phyloP scores from a whole-genome alignment of 257 asterid genomes.

The Capsicum baccatum region DNA sequence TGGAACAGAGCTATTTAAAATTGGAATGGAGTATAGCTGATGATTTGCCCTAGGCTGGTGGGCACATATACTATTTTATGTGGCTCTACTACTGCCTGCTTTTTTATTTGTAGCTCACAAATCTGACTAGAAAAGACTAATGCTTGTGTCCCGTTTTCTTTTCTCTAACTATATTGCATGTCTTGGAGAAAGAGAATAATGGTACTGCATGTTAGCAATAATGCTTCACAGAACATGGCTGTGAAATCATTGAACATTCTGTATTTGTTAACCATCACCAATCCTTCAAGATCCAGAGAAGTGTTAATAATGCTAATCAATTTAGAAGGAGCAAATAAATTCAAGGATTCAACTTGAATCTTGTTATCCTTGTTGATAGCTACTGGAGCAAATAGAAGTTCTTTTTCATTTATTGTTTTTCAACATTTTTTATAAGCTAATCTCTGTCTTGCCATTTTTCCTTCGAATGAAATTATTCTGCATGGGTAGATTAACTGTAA shows the following conservation, averaged over 20 bases:
- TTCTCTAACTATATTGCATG: not conserved
- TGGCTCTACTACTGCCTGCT: not conserved
- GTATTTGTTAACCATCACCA: not conserved
- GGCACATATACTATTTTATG: constrained; percentile 2
- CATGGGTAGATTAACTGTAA: not conserved
- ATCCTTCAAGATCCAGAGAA: constrained; percentile 3
- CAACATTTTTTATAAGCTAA: not conserved
- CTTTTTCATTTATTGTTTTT: not conserved
- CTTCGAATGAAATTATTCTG: not conserved
- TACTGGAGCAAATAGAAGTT: not conserved
- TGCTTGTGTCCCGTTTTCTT: not conserved
- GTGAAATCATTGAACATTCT: not conserved
- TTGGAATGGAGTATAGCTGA: not conserved
- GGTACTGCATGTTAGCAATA: not conserved
- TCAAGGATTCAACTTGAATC: not conserved
- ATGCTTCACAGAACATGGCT: constrained; percentile 19
- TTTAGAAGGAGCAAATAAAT: not conserved
- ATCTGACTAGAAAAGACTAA: constrained; percentile 15
- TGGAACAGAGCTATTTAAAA: not conserved
- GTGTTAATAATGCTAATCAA: not conserved
- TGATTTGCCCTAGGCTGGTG: constrained; percentile 4
- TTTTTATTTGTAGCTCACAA: constrained; percentile 16
- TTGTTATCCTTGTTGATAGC: not conserved
- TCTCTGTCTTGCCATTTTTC: not conserved
- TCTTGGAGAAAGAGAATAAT: not conserved